Percentiles rank a stretch among this genome's conserved stretches.
phyloP scores from a whole-genome alignment of 176 grass and related monocot species.

The Oryza brachyantha region DNA sequence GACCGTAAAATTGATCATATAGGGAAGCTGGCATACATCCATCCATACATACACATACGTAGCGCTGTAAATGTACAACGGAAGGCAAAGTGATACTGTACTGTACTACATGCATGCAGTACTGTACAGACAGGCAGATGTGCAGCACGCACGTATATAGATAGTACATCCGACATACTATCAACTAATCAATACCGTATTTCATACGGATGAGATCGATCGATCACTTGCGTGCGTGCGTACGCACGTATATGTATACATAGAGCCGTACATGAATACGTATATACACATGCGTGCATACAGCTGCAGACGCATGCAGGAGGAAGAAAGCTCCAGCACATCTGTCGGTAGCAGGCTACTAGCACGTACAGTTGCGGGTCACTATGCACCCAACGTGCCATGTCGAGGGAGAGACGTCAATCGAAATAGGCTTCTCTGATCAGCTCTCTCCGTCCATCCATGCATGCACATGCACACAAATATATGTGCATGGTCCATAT shows the following conservation, averaged over 20 bases:
- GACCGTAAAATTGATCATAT: too few relatives aligned
- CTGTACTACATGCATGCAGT: too few relatives aligned
- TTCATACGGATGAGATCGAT: too few relatives aligned
- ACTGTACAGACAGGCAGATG: neutral
- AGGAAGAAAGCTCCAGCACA: neutral
- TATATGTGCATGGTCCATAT: neutral
- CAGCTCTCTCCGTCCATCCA: neutral
- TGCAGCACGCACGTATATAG: neutral
- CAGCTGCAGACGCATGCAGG: neutral
- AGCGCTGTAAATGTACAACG: neutral
- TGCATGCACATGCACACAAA: neutral
- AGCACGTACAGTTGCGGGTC: neutral
- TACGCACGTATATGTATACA: neutral
- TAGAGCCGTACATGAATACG: neutral
- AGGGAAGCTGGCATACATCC: too few relatives aligned
- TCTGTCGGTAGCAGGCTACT: neutral
- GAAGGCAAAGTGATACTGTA: neutral
- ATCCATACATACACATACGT: too few relatives aligned
- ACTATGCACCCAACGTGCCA: neutral
- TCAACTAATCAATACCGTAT: neutral
- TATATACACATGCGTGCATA: neutral
- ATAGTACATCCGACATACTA: neutral
- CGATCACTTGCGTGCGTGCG: neutral
- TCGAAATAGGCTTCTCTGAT: too few relatives aligned
- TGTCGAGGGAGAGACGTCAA: neutral